These are phyloP conservation scores for Nicotiana attenuata DNA, from an alignment of 257 asterid genomes.

Conservation along the genomic window DNA sequence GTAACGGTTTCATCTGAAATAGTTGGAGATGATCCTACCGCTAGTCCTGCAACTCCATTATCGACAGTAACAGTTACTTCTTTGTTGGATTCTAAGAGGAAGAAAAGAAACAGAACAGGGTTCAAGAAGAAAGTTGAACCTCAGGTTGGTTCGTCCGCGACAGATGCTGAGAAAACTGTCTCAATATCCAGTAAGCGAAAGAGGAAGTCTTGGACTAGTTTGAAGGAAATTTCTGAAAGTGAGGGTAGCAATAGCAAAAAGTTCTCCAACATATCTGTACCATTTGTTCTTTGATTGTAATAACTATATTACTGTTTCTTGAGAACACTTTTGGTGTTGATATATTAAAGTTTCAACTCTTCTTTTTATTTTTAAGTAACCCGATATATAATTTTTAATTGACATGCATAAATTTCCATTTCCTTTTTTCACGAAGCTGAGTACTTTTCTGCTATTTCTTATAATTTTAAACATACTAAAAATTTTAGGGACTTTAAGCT, in stretches of 20 bases:
- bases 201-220: conserved; percentile 63
- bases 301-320: background rate
- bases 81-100: conserved; percentile 54
- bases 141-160: conserved; percentile 17
- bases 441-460: too few species aligned
- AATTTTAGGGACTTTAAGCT: too few species aligned
- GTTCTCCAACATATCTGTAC: conserved; percentile 33
- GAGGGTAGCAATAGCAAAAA: conserved; percentile 26
- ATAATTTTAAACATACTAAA: too few species aligned
- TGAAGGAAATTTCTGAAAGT: conserved; percentile 60
- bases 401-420: too few species aligned
- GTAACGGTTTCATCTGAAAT: conserved; percentile 22
- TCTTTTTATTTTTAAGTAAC: too few species aligned
- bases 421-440: too few species aligned
- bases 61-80: conserved; percentile 16
- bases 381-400: too few species aligned
- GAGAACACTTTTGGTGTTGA: background rate
- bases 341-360: too few species aligned
- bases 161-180: conserved; percentile 21
- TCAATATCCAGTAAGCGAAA: conserved; percentile 44
- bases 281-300: conserved; percentile 33
- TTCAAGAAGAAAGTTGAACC: conserved; percentile 36
- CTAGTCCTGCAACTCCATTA: conserved; percentile 40
- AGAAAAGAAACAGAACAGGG: conserved; percentile 45
- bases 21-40: conserved; percentile 22